Percentiles rank a stretch among this genome's conserved stretches.
phyloP scores from a whole-genome alignment of 2,329 filamentous ascomycete genomes.

The Ascochyta fabae region DNA sequence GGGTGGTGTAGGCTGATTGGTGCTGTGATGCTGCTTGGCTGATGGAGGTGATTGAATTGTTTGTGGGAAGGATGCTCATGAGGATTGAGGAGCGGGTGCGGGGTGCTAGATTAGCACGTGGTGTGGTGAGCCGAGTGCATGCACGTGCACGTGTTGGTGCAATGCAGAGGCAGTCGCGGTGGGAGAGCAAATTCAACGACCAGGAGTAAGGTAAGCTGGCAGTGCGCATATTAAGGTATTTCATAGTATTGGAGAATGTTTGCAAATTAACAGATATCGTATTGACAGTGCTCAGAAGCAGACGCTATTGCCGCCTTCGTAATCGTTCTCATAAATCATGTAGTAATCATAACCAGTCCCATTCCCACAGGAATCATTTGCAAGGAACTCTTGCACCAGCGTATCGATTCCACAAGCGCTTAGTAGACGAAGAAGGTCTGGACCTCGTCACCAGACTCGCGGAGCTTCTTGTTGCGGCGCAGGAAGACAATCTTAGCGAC shows the following conservation, averaged over 20 bases:
- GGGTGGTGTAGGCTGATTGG: background rate
- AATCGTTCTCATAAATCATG: slow-evolving; percentile 5
- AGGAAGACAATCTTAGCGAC: slow-evolving; percentile 39
- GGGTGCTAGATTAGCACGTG: background rate
- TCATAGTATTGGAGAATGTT: background rate
- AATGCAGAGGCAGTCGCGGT: background rate
- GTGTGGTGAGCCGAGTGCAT: too few species aligned
- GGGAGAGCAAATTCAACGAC: too few species aligned
- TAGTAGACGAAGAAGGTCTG: slow-evolving; percentile 44
- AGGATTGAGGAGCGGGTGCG: background rate
- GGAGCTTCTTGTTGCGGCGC: slow-evolving; percentile 43
- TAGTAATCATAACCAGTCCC: background rate
- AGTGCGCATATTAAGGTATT: background rate
- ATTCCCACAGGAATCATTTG: background rate
- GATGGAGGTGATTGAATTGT: background rate
- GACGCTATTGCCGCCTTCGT: background rate
- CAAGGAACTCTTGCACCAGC: background rate
- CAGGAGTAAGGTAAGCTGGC: too few species aligned
- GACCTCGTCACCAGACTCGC: slow-evolving; percentile 32
- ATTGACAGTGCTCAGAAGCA: background rate
- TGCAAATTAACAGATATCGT: background rate
- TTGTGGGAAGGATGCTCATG: background rate
- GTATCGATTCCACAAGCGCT: background rate
- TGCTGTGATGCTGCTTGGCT: background rate
- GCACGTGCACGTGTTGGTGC: background rate